A percentile compares a stretch with the other conserved stretches of the same genome.
Evolutionary conservation across 1,139 yeast species (phyloP).

Genomic region (Lodderomyces elongisporus): DNA sequence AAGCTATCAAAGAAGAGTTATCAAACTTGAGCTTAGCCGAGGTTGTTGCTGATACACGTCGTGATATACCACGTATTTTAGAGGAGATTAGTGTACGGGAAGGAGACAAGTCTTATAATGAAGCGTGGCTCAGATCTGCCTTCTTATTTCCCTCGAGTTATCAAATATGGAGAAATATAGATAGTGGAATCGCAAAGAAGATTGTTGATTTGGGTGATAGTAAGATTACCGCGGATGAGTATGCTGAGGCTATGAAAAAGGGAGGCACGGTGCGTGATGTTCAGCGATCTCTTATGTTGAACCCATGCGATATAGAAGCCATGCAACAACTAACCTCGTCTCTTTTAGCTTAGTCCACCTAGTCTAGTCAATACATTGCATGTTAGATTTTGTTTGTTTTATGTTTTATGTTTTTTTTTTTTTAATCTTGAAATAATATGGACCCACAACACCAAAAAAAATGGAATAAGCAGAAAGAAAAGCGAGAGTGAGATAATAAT

Average conservation of each 20-base stretch:
- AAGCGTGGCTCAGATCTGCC: conserved; percentile 64
- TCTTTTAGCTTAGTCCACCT: too few relatives aligned
- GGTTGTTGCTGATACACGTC: conserved; percentile 45
- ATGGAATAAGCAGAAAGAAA: too few relatives aligned
- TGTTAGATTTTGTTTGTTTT: too few relatives aligned
- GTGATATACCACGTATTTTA: conserved; percentile 57
- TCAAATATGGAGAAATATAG: conserved; percentile 63
- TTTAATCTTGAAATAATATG: too few relatives aligned
- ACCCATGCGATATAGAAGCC: conserved; percentile 17
- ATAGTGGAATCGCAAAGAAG: conserved; percentile 39
- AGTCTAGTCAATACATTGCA: too few relatives aligned
- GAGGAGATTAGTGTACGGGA: conserved; percentile 44
- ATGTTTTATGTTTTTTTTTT: too few relatives aligned
- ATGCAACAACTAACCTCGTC: too few relatives aligned
- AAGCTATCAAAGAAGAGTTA: conserved; percentile 66
- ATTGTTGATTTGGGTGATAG: conserved; percentile 48
- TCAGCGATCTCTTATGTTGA: conserved; percentile 50
- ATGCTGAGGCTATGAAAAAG: conserved; percentile 47
- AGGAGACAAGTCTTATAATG: conserved; percentile 11
- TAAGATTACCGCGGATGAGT: conserved; percentile 46
- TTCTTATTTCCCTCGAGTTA: conserved; percentile 68
- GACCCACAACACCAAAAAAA: too few relatives aligned
- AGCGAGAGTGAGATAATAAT: too few relatives aligned
- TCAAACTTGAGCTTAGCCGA: conserved; percentile 44
- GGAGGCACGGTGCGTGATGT: conserved; percentile 46